Evolutionary conservation across 495 filamentous ascomycete genomes (phyloP), one percentile per base, ranked within the genome.

Genomic region (Pyronema domesticum): DNA sequence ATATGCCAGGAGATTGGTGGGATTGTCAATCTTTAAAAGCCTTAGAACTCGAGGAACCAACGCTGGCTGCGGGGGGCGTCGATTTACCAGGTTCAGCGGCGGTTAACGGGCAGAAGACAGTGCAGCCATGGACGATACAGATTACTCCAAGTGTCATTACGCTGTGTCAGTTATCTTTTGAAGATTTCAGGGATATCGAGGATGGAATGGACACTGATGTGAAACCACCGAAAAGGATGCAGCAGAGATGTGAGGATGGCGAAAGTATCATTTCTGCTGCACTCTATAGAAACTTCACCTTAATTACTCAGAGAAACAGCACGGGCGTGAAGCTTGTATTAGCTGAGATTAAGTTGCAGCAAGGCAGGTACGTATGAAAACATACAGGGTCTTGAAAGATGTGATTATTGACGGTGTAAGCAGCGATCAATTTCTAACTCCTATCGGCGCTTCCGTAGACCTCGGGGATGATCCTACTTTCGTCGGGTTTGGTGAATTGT

Each of bases 401-500:
- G 3, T 50, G 17, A 36, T 35, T 50, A 13, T 34, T 50, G 47
- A 50, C 17, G 10, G 9, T 15, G 45, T 36, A 4, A 30, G 6
- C 14, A 65, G 63, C 19, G 56, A 55, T 33, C 54, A 65, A 37
- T 65, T 65, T 42, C 46, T 65, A 36, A 47, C 51, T 37, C 62
- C 50, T 6, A 52, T 61, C 18, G 62, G 63, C 8, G 30, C 47
- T 14, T 63, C 57, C 15, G 58, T 57, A 8, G 53, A 44, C 33
- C 33, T 65, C 40, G 17, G 37, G 1, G 63, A 65, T 42, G 63
- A 65, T 34, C 63, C 63, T 18, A 65, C 62, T 13, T 65, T 65
- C 13, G 40, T 65, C 34, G 51, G 55, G 34, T 54, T 65, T 14
- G 35, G 62, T 18, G 57, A 62, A 54, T 58, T 65, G 63, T 62